phyloP scores from a whole-genome alignment of 2,329 filamentous ascomycete genomes.

The Penicillium fuscoglaucum region DNA sequence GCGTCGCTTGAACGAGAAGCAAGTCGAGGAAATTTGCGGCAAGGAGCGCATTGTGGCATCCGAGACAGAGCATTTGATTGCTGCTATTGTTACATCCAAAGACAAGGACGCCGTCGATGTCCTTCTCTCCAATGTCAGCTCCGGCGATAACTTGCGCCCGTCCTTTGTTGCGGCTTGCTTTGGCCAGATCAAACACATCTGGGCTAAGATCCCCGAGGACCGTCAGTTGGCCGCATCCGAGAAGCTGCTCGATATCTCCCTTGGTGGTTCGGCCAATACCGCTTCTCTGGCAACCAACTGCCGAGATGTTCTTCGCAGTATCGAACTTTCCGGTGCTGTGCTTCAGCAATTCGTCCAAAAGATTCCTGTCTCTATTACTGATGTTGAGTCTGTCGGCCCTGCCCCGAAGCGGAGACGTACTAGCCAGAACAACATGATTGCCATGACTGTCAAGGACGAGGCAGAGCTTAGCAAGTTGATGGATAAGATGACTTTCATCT shows the following conservation, averaged over 20 bases:
- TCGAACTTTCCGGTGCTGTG: constrained; percentile 72
- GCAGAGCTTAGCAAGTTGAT: constrained; percentile 67
- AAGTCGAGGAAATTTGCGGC: constrained; percentile 54
- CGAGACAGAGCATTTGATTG: constrained; percentile 55
- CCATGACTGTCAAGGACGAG: constrained; percentile 61
- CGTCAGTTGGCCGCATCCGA: constrained; percentile 39
- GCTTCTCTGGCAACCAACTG: constrained; percentile 34
- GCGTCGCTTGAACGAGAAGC: constrained; percentile 56
- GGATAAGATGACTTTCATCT: constrained; percentile 76
- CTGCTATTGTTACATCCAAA: constrained; percentile 55
- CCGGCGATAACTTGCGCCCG: constrained; percentile 47
- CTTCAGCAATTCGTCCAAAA: constrained; percentile 71
- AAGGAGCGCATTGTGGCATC: constrained; percentile 50
- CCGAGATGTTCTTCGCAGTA: constrained; percentile 69
- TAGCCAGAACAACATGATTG: constrained; percentile 69
- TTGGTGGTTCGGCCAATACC: constrained; percentile 30
- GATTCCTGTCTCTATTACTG: constrained; percentile 67
- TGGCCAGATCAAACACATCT: constrained; percentile 67
- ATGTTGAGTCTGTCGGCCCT: constrained; percentile 69
- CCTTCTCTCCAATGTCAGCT: constrained; percentile 53
- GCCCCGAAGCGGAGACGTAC: constrained; percentile 77
- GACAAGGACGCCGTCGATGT: constrained; percentile 59
- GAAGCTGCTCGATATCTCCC: constrained; percentile 44
- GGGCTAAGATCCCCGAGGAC: constrained; percentile 54
- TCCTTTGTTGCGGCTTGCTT: constrained; percentile 67